Evolutionary conservation across 352 stramenopile genomes (phyloP), one percentile per base, ranked within the genome.

Genomic region (Elongisporangium prolatum): DNA sequence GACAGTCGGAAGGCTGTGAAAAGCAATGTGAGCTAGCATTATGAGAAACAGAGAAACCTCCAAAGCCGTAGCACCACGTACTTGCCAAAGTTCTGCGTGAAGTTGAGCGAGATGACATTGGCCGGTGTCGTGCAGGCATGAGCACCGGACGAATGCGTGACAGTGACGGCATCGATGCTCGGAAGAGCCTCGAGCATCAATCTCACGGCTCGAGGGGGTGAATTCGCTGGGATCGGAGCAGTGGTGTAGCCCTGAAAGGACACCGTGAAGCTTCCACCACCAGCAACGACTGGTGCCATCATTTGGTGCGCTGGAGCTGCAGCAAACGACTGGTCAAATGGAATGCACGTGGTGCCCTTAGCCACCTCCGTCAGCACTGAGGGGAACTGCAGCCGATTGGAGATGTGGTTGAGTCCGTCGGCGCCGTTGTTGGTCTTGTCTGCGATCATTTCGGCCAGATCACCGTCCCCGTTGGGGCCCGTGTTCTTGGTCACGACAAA

Each of bases 41-140:
- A 61, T n/a, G n/a, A n/a, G n/a, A n/a, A n/a, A n/a, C n/a, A n/a
- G n/a, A n/a, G n/a, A n/a, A n/a, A n/a, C n/a, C n/a, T n/a, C n/a
- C n/a, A n/a, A n/a, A n/a, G n/a, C n/a, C n/a, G 48, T 28, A 21
- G 34, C 4, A 28, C 4, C 3, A 86, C 80, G 16, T 83, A 90
- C 83, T 84, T 83, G 44, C 75, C 80, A 69, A 91, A 93, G 61
- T 93, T 82, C 56, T 90, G 80, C 1, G 75, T 93, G 59, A 93
- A 93, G 24, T 78, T 90, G 40, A 93, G 56, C 18, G 68, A 74
- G 50, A 84, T 86, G 47, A 80, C 64, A 54, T 91, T 93, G 25
- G 68, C 57, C 2, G 80, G 84, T 0, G 68, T 82, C 52, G 86
- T 75, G 34, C 84, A 93, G 7, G 70, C 77, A 56, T 89, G 75